These are phyloP conservation scores for Lodderomyces oxycetoniae DNA, from an alignment of 1,139 yeast species.

Conservation along the genomic window DNA sequence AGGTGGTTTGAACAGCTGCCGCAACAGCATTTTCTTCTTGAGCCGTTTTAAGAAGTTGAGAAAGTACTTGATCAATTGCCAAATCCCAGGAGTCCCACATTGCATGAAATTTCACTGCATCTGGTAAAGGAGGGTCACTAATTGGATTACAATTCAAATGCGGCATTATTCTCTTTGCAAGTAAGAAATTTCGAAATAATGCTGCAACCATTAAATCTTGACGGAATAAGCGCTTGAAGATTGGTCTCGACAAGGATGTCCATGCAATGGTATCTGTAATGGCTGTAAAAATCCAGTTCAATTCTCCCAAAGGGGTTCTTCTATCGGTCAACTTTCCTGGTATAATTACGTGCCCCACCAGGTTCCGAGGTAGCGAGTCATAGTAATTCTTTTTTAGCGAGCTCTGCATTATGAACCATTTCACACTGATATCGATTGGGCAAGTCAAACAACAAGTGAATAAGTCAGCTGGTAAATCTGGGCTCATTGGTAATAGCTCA, in stretches of 20 bases:
- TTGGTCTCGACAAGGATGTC: slow-evolving; percentile 84
- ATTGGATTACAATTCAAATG: slow-evolving; percentile 91
- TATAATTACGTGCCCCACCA: slow-evolving; percentile 60
- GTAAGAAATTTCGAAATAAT: slow-evolving; percentile 79
- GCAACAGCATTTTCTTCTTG: slow-evolving; percentile 11
- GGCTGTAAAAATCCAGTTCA: slow-evolving; percentile 97
- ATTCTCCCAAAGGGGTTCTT: slow-evolving; percentile 91
- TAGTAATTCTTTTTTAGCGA: slow-evolving; percentile 64
- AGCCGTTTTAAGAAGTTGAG: slow-evolving; percentile 51
- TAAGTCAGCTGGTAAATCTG: slow-evolving; percentile 92
- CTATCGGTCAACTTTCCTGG: slow-evolving; percentile 93
- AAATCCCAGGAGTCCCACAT: slow-evolving; percentile 99
- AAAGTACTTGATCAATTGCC: slow-evolving; percentile 89
- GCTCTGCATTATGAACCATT: slow-evolving; percentile 86
- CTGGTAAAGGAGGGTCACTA: slow-evolving; percentile 91
- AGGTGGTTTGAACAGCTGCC: background rate
- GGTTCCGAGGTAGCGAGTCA: slow-evolving; percentile 46
- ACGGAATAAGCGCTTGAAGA: slow-evolving; percentile 84
- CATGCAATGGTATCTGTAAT: slow-evolving; percentile 98
- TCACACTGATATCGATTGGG: slow-evolving; percentile 90
- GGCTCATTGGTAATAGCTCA: slow-evolving; percentile 87
- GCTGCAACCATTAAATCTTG: slow-evolving; percentile 98
- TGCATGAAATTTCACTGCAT: slow-evolving; percentile 71
- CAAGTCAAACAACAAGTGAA: slow-evolving; percentile 94
- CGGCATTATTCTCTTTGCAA: slow-evolving; percentile 94